phyloP scores from a whole-genome alignment of 768 basidiomycete species.

The Fistulinella prunicolor region DNA sequence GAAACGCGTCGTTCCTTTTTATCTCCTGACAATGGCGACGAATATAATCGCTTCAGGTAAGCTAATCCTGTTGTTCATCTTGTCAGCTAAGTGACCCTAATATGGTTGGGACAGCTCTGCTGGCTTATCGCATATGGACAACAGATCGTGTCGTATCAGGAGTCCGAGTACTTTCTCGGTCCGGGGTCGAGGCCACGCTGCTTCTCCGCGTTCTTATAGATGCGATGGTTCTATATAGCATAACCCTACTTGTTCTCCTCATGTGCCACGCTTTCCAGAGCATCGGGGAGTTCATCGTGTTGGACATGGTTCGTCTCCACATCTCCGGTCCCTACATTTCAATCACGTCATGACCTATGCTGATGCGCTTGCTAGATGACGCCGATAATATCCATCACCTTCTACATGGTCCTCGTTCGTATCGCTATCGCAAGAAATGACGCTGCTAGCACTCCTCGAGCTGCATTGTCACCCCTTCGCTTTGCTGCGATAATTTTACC shows the following conservation, averaged over 20 bases:
- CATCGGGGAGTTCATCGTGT: constrained; percentile 8
- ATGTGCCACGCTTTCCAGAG: constrained; percentile 9
- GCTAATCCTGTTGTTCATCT: background rate
- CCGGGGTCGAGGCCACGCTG: constrained; percentile 1
- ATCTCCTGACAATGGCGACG: constrained; percentile 18
- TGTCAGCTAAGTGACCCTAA: background rate
- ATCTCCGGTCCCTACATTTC: too few species aligned
- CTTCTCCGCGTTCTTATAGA: constrained; percentile 19
- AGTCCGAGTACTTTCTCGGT: constrained; percentile 11
- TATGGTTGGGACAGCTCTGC: constrained; percentile 2
- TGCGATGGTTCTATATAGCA: constrained; percentile 12
- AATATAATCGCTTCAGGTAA: constrained; percentile 22
- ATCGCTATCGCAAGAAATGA: constrained; percentile 14
- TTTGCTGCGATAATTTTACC: constrained; percentile 8
- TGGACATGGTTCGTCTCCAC: constrained; percentile 19
- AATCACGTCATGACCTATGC: background rate
- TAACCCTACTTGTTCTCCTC: constrained; percentile 13
- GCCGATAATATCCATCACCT: constrained; percentile 21
- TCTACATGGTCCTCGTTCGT: constrained; percentile 17
- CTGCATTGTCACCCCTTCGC: constrained; percentile 13
- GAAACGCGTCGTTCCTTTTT: constrained; percentile 17
- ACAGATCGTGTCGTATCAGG: constrained; percentile 5
- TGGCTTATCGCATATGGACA: constrained; percentile 19
- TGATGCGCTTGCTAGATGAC: constrained; percentile 10
- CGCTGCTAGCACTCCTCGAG: background rate